phyloP scores from a whole-genome alignment of 768 basidiomycete species.

The Leccinum variicolor region DNA sequence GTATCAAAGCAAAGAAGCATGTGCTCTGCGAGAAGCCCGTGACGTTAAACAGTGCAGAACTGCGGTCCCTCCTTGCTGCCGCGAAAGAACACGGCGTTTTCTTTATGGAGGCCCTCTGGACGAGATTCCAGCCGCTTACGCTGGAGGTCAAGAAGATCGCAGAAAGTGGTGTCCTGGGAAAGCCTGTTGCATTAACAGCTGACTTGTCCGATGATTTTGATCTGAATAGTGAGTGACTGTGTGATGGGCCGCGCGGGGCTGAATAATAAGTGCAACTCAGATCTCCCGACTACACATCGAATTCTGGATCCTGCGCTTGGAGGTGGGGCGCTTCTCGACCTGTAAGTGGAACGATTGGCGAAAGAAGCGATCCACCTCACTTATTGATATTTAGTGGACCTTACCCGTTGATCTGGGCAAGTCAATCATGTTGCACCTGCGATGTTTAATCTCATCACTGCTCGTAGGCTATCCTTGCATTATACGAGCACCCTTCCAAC shows the following conservation, averaged over 20 bases:
- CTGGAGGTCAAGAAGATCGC: conserved; percentile 61
- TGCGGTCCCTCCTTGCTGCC: conserved; percentile 65
- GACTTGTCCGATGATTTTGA: conserved; percentile 73
- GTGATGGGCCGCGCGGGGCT: neutral
- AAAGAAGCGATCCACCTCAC: neutral
- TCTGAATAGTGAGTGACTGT: conserved; percentile 47
- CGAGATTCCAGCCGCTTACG: conserved; percentile 72
- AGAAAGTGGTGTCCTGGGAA: conserved; percentile 61
- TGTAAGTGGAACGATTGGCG: conserved; percentile 47
- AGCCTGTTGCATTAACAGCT: conserved; percentile 65
- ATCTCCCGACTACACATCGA: conserved; percentile 64
- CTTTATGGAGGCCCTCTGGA: conserved; percentile 93
- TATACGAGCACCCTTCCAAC: conserved; percentile 82
- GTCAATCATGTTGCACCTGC: conserved; percentile 11
- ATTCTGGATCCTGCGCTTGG: conserved; percentile 78
- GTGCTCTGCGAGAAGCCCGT: conserved; percentile 90
- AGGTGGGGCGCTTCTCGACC: conserved; percentile 80
- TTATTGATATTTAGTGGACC: conserved; percentile 53
- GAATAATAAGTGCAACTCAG: conserved; percentile 31
- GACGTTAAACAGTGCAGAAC: conserved; percentile 72
- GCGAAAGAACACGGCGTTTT: conserved; percentile 80
- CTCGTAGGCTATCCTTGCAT: conserved; percentile 65
- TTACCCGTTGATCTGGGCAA: conserved; percentile 78
- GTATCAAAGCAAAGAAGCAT: conserved; percentile 77
- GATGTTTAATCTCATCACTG: conserved; percentile 9